Base-by-base conservation (phyloP, 495 filamentous ascomycete genomes). In the Lasiosphaeria miniovina region DNA sequence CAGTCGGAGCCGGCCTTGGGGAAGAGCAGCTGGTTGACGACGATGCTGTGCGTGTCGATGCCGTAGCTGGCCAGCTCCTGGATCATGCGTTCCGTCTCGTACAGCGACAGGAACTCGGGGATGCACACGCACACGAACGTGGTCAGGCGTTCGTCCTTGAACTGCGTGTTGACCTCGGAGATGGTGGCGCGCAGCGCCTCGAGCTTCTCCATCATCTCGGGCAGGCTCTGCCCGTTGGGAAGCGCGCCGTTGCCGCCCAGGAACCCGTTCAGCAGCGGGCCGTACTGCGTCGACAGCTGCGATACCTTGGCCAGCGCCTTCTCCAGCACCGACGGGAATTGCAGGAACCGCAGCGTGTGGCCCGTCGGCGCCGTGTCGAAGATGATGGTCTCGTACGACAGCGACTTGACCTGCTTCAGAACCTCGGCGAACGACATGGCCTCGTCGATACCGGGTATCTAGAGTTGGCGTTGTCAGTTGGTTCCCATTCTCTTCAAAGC, bases 381-480 rank as follows among this genome's bases (percentile, higher is more conserved):
- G 72, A 99, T 90, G 75, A 99, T 96, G 65, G 91, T 88, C 71
- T 96, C 94, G 83, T 98, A 99, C 9, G 91, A 95, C 62, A 98
- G 87, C n/a, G 90, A 95, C 75, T 98, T 98, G 77, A 99, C 94
- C 77, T 99, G 95, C 76, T 99, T 98, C 60, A 98, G 83, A 52
- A 98, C 94, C 77, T 98, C 94, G 67, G 94, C 94, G 68, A 98
- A 99, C 52, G 94, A 97, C 95, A 98, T 98, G 68, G 94, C 94
- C 75, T 99, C 94, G 73, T 99, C 94, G 58, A 99, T 93, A 74
- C 94, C 94, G 54, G 94, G 94, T 48, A 98, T 98, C 92, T 97
- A 65, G 33, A 55, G n/a, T 14, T 4, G 4, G 11, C 7, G 9
- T n/a, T 36, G 32, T 36, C 36, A 36, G 51, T 36, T 52, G 32